Evolutionary conservation across 345 rosid genomes (phyloP).

Genomic region (Arabis alpina): DNA sequence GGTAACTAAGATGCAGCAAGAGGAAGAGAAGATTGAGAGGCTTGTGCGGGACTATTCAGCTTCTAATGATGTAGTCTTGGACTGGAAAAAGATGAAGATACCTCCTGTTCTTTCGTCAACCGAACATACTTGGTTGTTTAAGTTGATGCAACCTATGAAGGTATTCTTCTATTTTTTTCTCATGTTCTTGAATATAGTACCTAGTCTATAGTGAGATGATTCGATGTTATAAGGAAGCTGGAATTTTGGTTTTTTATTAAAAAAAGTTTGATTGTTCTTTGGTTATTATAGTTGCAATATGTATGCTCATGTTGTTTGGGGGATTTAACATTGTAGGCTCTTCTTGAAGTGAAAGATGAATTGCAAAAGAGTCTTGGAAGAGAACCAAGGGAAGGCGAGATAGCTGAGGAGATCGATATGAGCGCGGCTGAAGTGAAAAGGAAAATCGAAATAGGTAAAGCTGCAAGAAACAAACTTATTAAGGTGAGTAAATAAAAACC

Average conservation of each 20-base stretch:
- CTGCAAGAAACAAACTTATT: slow-evolving; percentile 91
- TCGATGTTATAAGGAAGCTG: neutral
- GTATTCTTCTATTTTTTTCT: slow-evolving; percentile 38
- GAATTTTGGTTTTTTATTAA: neutral
- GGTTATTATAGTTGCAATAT: neutral
- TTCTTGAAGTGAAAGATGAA: slow-evolving; percentile 61
- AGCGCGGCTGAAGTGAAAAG: slow-evolving; percentile 54
- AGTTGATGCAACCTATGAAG: slow-evolving; percentile 94
- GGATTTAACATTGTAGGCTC: slow-evolving; percentile 49
- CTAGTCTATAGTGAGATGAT: slow-evolving; percentile 1
- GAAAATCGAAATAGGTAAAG: slow-evolving; percentile 68
- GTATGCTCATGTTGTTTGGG: neutral
- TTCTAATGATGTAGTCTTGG: slow-evolving; percentile 77
- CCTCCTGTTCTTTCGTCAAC: slow-evolving; percentile 85
- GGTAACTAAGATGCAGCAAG: slow-evolving; percentile 37
- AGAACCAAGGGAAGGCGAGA: slow-evolving; percentile 68
- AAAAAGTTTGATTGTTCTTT: neutral
- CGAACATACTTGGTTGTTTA: slow-evolving; percentile 92
- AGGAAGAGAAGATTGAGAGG: slow-evolving; percentile 68
- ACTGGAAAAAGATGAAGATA: slow-evolving; percentile 95
- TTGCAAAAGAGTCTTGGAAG: slow-evolving; percentile 56
- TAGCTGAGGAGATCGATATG: slow-evolving; percentile 63
- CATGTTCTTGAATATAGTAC: neutral
- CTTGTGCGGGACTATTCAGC: slow-evolving; percentile 75
- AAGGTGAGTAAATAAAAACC: slow-evolving; percentile 52